Evolutionary conservation across 306 rosid species (phyloP).

Genomic region (Fragaria nilgerrensis): DNA sequence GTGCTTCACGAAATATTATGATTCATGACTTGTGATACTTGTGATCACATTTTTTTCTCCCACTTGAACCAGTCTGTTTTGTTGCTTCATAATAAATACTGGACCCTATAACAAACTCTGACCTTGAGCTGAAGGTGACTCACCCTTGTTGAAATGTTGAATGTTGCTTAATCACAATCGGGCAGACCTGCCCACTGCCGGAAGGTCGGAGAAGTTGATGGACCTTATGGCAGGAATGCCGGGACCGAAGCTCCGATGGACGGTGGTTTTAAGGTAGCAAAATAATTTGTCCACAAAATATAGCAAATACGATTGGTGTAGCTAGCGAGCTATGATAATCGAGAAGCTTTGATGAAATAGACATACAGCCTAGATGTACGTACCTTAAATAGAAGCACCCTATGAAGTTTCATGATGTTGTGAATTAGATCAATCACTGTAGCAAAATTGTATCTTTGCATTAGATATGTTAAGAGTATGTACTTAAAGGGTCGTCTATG

Average conservation of each 20-base stretch:
- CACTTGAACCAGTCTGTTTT: background rate
- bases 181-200: background rate
- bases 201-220: background rate
- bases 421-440: background rate
- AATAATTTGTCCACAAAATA: background rate
- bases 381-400: background rate
- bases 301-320: background rate
- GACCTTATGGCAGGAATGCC: background rate
- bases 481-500: too few species aligned
- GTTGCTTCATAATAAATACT: background rate
- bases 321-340: background rate
- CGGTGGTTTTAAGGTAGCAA: background rate
- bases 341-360: background rate
- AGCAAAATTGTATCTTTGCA: too few species aligned
- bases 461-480: too few species aligned
- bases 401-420: background rate
- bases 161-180: background rate
- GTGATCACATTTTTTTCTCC: background rate
- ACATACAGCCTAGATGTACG: background rate
- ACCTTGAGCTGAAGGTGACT: background rate
- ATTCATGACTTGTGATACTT: background rate
- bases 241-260: too few species aligned
- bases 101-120: background rate
- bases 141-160: background rate
- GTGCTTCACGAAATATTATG: background rate